phyloP scores from a whole-genome alignment of 2,329 filamentous ascomycete species.

The Penicillium corylophilum region DNA sequence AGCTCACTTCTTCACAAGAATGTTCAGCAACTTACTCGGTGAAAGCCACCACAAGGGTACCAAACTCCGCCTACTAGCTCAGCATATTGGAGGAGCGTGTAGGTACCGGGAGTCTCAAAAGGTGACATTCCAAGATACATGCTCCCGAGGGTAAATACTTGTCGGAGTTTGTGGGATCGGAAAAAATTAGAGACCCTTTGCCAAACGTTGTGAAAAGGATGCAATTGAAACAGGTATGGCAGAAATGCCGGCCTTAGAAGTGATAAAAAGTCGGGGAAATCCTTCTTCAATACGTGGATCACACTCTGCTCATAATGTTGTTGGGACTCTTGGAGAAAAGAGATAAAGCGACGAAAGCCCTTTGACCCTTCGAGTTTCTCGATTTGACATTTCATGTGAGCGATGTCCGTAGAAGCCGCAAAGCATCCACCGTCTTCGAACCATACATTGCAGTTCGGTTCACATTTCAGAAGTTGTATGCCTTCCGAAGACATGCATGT shows the following conservation, averaged over 20 bases:
- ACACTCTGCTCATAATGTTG: slow-evolving; percentile 1
- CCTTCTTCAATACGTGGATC: slow-evolving; percentile 2
- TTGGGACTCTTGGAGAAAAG: neutral
- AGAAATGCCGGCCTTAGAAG: slow-evolving; percentile 6
- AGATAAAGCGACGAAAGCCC: neutral
- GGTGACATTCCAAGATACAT: slow-evolving; percentile 11
- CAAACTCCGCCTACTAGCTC: slow-evolving; percentile 3
- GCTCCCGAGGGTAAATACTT: slow-evolving; percentile 5
- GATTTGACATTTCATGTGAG: slow-evolving; percentile 2
- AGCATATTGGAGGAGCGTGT: slow-evolving; percentile 6
- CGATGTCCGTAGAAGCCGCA: slow-evolving; percentile 3
- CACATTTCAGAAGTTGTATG: slow-evolving; percentile 5
- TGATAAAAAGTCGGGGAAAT: slow-evolving; percentile 1
- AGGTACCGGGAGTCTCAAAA: slow-evolving; percentile 3
- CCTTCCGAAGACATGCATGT: slow-evolving; percentile 2
- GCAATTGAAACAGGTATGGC: slow-evolving; percentile 4
- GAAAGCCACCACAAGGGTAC: slow-evolving; percentile 8
- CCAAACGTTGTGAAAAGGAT: slow-evolving; percentile 6
- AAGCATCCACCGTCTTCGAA: slow-evolving; percentile 2
- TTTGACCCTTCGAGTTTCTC: neutral
- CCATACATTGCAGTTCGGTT: slow-evolving; percentile 9
- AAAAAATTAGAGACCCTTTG: slow-evolving; percentile 4
- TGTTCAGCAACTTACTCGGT: neutral
- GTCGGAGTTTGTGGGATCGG: slow-evolving; percentile 2
- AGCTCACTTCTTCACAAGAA: neutral